Evolutionary conservation across 2,329 filamentous ascomycete genomes (phyloP), one percentile per base, ranked within the genome.

Genomic region (Alternaria triticimaculans): DNA sequence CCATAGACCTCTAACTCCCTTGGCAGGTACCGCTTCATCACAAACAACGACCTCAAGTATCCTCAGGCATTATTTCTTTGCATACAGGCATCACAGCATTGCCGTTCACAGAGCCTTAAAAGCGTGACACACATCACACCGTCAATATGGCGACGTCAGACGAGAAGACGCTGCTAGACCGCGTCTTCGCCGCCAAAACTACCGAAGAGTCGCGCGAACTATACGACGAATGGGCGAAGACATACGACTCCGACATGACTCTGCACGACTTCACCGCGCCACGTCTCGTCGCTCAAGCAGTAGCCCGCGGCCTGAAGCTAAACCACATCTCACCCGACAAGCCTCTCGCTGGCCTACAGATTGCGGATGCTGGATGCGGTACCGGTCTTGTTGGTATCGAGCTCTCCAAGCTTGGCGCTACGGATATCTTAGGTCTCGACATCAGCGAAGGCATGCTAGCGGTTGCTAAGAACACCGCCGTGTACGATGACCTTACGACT

Each of bases 361-460:
- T 87, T 59, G 80, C 87, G 0, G 86, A 88, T 62, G 85, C 85
- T 21, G 86, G 86, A n/a, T 87, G 86, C 61, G 86, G 86, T 5
- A 87, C 85, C 0, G 86, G 86, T 0, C 81, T 87, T 9, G 85
- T 86, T 11, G 86, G 85, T 5, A 72, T 81, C 20, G 82, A 82
- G 25, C 81, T 88, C 5, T 78, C 81, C 21, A 74, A 80, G 41
- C 71, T 79, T 30, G 82, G 83, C 3, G 82, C 81, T 4, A 78
- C 79, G 41, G 76, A 79, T n/a, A 81, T 88, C 45, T 84, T 87
- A 55, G 86, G 86, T 25, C 72, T 87, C 25, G 86, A 88, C 66
- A 75, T 87, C 15, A 85, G 83, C 55, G 79, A 81, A 2, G 82
- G 83, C 30, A 88, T 88, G 86, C 81, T 88, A 6, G 80, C 82